Evolutionary conservation across 2,329 filamentous ascomycete genomes (phyloP), one percentile per base, ranked within the genome.

Genomic region (Cordyceps tenuipes): DNA sequence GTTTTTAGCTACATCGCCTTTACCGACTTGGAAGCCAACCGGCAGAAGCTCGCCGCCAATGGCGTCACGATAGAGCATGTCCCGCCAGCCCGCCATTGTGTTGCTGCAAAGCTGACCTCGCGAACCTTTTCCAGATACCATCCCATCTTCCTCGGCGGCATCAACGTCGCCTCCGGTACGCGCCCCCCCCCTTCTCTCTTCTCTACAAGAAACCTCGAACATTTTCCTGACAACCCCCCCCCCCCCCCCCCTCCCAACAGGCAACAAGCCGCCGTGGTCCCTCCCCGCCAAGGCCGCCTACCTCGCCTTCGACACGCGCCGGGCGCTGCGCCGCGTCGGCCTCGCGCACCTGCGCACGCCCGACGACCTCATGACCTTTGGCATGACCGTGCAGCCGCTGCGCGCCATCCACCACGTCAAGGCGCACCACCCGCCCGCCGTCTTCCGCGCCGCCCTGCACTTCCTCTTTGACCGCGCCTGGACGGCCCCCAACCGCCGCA

Each of bases 221-320:
- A 23, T 4, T 23, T 23, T 23, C 23, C 23, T 23, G 23, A 23
- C 23, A 23, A 23, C 2, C 21, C 19, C 6, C 31, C 7, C 15
- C 63, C 23, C 31, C 7, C 15, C 63, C 23, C 5, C 13, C 13
- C 49, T 12, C 29, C 10, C 17, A 13, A 8, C 64, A 83, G 87
- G 87, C 54, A 93, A 94, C 71, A 83, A 83, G 64, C 89, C 89
- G 0, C 89, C 90, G 1, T 91, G 88, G 87, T 77, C 77, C 0
- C 76, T 89, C 34, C 82, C 85, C 2, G 84, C 83, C 48, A 92
- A 92, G 75, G 85, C 81, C 23, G 70, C 68, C 1, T 86, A 90
- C 67, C 76, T 80, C 53, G 34, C 52, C 12, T 67, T 68, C 62
- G 79, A 84, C 67, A 65, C 68, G 36, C 67, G 65, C 23, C 73